Evolutionary conservation across 2,329 filamentous ascomycete genomes (phyloP).

Genomic region (Diaporthe amygdali): DNA sequence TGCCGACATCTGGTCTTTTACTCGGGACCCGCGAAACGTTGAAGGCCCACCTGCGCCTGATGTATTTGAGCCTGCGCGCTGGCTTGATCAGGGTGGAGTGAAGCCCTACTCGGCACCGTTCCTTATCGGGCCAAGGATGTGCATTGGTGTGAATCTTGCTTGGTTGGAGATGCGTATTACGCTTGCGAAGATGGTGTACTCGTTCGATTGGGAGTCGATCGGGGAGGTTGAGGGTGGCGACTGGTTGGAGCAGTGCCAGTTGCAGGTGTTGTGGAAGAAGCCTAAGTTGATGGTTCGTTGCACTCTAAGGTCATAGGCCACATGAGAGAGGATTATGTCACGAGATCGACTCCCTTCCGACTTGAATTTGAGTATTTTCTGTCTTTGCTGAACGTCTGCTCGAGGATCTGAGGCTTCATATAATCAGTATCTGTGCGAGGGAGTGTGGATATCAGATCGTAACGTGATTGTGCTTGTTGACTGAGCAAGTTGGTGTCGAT

Average conservation of each 20-base stretch:
- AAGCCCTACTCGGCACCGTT: constrained; percentile 30
- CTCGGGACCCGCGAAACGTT: constrained; percentile 29
- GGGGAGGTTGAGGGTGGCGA: constrained; percentile 26
- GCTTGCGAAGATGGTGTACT: constrained; percentile 32
- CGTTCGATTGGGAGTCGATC: constrained; percentile 28
- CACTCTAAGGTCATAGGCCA: not conserved
- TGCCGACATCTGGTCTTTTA: constrained; percentile 30
- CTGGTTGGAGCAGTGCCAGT: constrained; percentile 29
- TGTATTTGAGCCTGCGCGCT: constrained; percentile 33
- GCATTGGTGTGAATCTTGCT: constrained; percentile 33
- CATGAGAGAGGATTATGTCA: not conserved
- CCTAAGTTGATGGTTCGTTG: constrained; percentile 30
- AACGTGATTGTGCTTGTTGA: too few species aligned
- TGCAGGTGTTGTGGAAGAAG: constrained; percentile 35
- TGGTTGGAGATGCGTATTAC: constrained; percentile 35
- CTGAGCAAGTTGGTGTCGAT: too few species aligned
- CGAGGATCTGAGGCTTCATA: too few species aligned
- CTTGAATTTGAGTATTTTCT: too few species aligned
- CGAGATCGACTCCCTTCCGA: too few species aligned
- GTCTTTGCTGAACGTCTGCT: too few species aligned
- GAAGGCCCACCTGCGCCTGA: constrained; percentile 20
- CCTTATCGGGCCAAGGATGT: constrained; percentile 31
- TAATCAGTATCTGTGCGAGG: too few species aligned
- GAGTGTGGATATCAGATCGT: too few species aligned
- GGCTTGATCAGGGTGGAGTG: constrained; percentile 24